Base-by-base conservation (phyloP, 75 land plant genomes). In the Sequoia sempervirens region DNA sequence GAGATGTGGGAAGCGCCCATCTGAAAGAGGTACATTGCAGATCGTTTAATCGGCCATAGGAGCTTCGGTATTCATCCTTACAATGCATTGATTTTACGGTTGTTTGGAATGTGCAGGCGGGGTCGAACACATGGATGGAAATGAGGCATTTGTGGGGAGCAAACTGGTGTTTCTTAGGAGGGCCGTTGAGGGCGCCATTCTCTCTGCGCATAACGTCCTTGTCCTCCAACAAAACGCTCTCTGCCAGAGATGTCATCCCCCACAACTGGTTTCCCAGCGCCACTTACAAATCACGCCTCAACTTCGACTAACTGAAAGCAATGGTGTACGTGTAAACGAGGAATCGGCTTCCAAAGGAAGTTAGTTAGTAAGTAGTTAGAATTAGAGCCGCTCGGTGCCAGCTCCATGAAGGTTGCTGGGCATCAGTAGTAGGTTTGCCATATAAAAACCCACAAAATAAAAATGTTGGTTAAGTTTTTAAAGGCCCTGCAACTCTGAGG, bases 141-240 rank as follows among this genome's bases (percentile, higher is more conserved):
- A 94, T 94, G 96, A 85, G 83, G 47, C 95, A 94, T 80, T 14
- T 93, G 30, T 94, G 96, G 96, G 96, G 96, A 34, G 96, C 95
- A 75, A 90, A 78, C 73, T 94, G 96, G 96, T 90, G 92, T 80
- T 74, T 94, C 8, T 86, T 84, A 53, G 92, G 92, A 13, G 96
- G 96, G 46, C 96, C 96, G 4, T 61, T 94, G 70, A 69, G 82
- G 40, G 95, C 91, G 0, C 96, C 96, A 43, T 93, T 94, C 64
- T 93, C 96, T 13, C 88, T 94, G 74, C 89, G 83, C 75, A 68
- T 94, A n/a, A 93, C 94, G 38, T 86, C 95, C 20, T 43, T 93
- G 45, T 86, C 95, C 50, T 86, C 88, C 17, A 68, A 85, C 12
- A 82, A 79, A 66, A 90, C 90, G 0, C 84, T 95, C 66, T 89